Conservation (phyloP, 768 basidiomycete genomes). For the Kwoniella sp. region DNA sequence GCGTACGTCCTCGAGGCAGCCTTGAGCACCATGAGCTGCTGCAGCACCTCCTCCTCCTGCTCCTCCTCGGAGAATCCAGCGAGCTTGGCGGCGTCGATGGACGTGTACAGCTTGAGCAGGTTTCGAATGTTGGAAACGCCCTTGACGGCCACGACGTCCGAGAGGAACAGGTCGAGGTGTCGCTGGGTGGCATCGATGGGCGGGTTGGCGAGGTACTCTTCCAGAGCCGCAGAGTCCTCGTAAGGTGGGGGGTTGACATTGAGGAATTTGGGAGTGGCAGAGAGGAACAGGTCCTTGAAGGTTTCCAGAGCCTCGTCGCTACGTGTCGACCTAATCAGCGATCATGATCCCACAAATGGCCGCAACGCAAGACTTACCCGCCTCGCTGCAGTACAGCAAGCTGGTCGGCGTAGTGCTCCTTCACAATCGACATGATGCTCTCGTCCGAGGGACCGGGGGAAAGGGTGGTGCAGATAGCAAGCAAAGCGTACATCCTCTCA, state of each 20-base stretch:
- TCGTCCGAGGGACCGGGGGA: conserved; percentile 91
- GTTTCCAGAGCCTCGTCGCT: conserved; percentile 64
- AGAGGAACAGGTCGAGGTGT: conserved; percentile 77
- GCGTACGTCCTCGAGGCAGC: conserved; percentile 67
- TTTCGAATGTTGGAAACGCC: conserved; percentile 80
- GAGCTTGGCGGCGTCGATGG: conserved; percentile 83
- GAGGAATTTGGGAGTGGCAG: conserved; percentile 96
- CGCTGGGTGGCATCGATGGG: conserved; percentile 71
- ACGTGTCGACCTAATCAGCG: background rate
- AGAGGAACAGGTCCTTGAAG: conserved; percentile 88
- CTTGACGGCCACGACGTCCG: conserved; percentile 69
- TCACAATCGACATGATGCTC: conserved; percentile 85
- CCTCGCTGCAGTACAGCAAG: conserved; percentile 71
- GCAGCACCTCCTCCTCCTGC: conserved; percentile 89
- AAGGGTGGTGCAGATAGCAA: conserved; percentile 86
- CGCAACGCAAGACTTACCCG: conserved; percentile 57
- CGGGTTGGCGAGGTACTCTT: conserved; percentile 53
- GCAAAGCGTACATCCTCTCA: conserved; percentile 94
- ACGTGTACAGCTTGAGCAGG: conserved; percentile 92
- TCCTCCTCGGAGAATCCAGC: conserved; percentile 62
- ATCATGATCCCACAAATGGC: background rate
- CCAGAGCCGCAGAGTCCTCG: conserved; percentile 66
- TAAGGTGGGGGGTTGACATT: conserved; percentile 90
- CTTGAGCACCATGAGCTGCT: conserved; percentile 97
- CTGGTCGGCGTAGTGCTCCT: conserved; percentile 91